Evolutionary conservation across 225 moss, liverwort and hornwort genomes (phyloP), one percentile per base, ranked within the genome.

Genomic region (Neckera pumila): DNA sequence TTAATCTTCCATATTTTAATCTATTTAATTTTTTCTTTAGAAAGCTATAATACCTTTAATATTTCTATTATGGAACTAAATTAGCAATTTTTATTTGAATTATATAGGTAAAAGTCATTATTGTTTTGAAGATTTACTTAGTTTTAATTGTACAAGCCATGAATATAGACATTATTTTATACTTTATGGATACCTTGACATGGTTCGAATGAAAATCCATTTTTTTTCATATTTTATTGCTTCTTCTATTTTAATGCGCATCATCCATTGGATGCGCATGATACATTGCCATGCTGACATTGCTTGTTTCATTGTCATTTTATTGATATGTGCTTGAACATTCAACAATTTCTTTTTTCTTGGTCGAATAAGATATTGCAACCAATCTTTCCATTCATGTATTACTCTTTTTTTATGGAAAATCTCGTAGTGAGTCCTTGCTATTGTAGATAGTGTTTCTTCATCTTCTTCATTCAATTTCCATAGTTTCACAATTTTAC

Each of bases 291-390:
- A 98, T 75, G 96, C 92, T 26, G 95, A 91, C 42, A 96, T 87
- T 78, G 92, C 93, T 94, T 96, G 97, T 88, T 98, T 97, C 93
- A 95, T 90, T 34, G 93, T 95, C 95, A 96, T 95, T 83, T 94
- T 96, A 79, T 97, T 95, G 13, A 98, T 98, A 70, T 98, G 97
- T 51, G 95, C 91, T 93, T 97, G 96, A 26, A 98, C 92, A 86
- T 95, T 93, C 63, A 95, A 93, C 49, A 98, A 72, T 43, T 96
- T 96, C 45, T 30, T 93, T 88, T 93, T 96, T 57, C 92, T 93
- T 23, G 96, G 97, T 83, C 87, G 92, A 70, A 95, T 87, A 59
- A 92, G 89, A 33, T 92, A 94, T 86, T 84, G 94, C 79, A 97
- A 86, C 93, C 96, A 98, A 75, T 93, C 90, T 76, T 90, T 91